Percentiles rank a stretch among this genome's conserved stretches.
Conservation (phyloP, 2,329 filamentous ascomycete genomes). For the Bipolaris victoriae region DNA sequence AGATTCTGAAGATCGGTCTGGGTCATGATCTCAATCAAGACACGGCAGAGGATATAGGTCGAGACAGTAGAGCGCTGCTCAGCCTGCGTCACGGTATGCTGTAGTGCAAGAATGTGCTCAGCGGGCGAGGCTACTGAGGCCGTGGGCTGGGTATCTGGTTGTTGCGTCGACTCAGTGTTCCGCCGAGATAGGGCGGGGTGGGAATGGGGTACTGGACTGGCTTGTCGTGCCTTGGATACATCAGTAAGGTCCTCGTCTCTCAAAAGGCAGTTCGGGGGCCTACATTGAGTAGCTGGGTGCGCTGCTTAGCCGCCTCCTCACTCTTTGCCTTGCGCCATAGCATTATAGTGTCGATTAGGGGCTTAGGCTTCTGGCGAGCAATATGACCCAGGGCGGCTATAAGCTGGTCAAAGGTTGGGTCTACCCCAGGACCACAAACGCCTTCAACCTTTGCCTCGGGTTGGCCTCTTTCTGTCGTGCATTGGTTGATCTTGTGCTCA, state of each 20-base stretch:
- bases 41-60: conserved; percentile 92
- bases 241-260: conserved; percentile 24
- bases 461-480: conserved; percentile 78
- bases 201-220: conserved; percentile 30
- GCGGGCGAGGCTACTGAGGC: conserved; percentile 36
- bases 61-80: conserved; percentile 93
- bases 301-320: conserved; percentile 68
- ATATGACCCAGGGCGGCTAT: conserved; percentile 94
- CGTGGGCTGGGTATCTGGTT: conserved; percentile 32
- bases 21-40: conserved; percentile 90
- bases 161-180: conserved; percentile 45
- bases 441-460: conserved; percentile 84
- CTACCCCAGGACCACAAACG: conserved; percentile 88
- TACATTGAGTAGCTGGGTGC: conserved; percentile 42
- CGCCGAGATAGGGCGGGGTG: conserved; percentile 40
- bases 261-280: conserved; percentile 10
- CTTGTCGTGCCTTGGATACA: conserved; percentile 37
- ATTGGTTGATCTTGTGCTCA: conserved; percentile 94
- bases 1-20: conserved; percentile 85
- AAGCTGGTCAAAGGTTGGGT: conserved; percentile 89
- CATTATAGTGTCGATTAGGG: conserved; percentile 96
- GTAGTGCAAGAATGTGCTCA: conserved; percentile 54
- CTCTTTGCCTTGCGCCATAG: conserved; percentile 97
- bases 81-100: conserved; percentile 76
- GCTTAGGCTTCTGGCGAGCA: conserved; percentile 90